phyloP scores from a whole-genome alignment of 495 filamentous ascomycete species.

The Apiosordaria backusii region DNA sequence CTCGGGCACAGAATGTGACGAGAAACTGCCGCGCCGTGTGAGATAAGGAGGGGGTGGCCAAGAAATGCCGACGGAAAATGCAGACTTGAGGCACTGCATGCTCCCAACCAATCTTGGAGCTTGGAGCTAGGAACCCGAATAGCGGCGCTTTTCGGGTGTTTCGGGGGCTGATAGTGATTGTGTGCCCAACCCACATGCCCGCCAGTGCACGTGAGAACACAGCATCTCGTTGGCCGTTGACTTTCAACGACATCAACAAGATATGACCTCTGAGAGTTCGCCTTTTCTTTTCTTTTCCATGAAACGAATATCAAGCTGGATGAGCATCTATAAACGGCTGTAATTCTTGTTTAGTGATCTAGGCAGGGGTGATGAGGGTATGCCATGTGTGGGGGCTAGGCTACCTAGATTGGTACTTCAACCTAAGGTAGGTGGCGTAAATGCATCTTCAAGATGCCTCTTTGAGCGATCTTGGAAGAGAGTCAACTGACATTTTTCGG shows the following conservation, averaged over 20 bases:
- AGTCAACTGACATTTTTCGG: neutral
- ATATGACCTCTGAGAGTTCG: neutral
- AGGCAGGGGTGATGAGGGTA: neutral
- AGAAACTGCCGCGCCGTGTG: neutral
- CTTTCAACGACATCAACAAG: neutral
- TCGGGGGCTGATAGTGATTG: neutral
- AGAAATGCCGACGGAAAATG: neutral
- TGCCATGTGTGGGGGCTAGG: neutral
- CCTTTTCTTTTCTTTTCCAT: neutral
- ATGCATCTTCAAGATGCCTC: neutral
- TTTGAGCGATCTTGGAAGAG: neutral
- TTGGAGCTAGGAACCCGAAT: neutral
- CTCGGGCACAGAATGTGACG: neutral
- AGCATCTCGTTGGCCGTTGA: neutral
- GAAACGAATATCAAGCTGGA: neutral
- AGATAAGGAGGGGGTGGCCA: neutral
- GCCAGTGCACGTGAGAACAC: constrained; percentile 2
- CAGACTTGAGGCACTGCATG: neutral
- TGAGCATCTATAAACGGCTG: neutral
- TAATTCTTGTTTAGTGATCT: neutral
- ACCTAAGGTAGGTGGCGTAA: no score
- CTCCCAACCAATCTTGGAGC: neutral
- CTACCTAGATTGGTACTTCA: neutral
- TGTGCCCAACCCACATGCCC: neutral
- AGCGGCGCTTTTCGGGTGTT: neutral